Evolutionary conservation across 2,329 filamentous ascomycete species (phyloP).

Genomic region (Lecanosticta acicola): DNA sequence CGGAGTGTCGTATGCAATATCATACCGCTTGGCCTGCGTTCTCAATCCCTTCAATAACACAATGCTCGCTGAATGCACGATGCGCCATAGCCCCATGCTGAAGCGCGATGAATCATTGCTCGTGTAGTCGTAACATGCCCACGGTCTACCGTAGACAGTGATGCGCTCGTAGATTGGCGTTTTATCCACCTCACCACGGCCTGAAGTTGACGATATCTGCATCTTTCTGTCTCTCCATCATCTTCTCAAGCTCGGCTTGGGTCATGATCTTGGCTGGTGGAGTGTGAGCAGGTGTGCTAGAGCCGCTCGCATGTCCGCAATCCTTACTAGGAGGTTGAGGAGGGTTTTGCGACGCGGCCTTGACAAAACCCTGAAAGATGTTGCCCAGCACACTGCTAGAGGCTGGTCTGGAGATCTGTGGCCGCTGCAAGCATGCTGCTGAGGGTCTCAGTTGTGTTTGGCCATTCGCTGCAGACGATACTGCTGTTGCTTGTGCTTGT

Average conservation of each 20-base stretch:
- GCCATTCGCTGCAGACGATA: constrained; percentile 6
- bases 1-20: too few relatives aligned
- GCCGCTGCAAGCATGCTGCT: constrained; percentile 18
- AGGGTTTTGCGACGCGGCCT: constrained; percentile 6
- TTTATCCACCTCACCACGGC: constrained; percentile 14
- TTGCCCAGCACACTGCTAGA: constrained; percentile 23
- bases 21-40: too few relatives aligned
- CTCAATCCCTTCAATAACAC: not conserved
- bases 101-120: constrained; percentile 5
- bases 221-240: constrained; percentile 28
- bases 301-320: constrained; percentile 10
- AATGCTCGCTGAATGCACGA: not conserved
- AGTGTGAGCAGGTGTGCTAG: constrained; percentile 15
- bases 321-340: not conserved
- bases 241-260: constrained; percentile 24
- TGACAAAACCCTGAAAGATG: constrained; percentile 24
- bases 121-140: not conserved
- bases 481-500: constrained; percentile 13
- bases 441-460: constrained; percentile 11
- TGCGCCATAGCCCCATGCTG: constrained; percentile 10
- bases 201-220: constrained; percentile 24
- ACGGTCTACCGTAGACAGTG: too few relatives aligned
- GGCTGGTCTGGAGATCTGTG: constrained; percentile 17
- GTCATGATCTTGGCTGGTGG: constrained; percentile 20
- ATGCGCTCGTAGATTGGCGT: too few relatives aligned